phyloP scores from a whole-genome alignment of 1,139 yeast genomes.

The Magnusiomyces starmeri region DNA sequence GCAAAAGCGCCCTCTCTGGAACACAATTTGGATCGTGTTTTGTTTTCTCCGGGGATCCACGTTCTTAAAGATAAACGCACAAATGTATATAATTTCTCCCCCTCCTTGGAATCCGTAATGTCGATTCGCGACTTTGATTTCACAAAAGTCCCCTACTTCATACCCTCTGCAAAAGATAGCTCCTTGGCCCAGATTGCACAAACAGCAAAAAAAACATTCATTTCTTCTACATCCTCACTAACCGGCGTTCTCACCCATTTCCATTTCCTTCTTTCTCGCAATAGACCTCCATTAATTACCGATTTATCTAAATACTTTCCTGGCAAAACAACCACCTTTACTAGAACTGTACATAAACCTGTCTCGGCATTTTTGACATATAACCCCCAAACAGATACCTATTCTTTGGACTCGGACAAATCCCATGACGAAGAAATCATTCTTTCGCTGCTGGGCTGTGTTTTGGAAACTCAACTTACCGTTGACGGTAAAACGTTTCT shows the following conservation, averaged over 20 bases:
- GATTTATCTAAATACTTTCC: conserved; percentile 42
- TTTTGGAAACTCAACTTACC: conserved; percentile 67
- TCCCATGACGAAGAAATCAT: conserved; percentile 62
- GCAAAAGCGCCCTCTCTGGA: conserved; percentile 43
- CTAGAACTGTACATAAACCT: conserved; percentile 37
- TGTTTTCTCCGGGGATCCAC: conserved; percentile 82
- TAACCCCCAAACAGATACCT: conserved; percentile 36
- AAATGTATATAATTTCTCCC: conserved; percentile 61
- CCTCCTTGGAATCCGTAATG: conserved; percentile 53
- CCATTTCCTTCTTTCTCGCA: conserved; percentile 60
- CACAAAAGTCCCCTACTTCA: conserved; percentile 48
- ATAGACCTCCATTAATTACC: conserved; percentile 43
- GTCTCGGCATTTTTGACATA: conserved; percentile 40
- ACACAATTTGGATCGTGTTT: conserved; percentile 58
- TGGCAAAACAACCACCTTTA: conserved; percentile 29
- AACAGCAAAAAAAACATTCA: conserved; percentile 40
- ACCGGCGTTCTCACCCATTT: conserved; percentile 68
- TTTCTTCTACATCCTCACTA: conserved; percentile 85
- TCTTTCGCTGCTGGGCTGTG: conserved; percentile 71
- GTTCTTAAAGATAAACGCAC: conserved; percentile 72
- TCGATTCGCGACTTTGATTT: conserved; percentile 65
- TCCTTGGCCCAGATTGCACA: conserved; percentile 45
- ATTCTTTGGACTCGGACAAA: conserved; percentile 66
- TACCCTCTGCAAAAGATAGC: conserved; percentile 61
- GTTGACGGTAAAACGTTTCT: conserved; percentile 41